A percentile compares a stretch with the other conserved stretches of the same genome.
Conservation (phyloP, 192 early-diverging fungal genomes). For the Globomyces pollinis-pini region DNA sequence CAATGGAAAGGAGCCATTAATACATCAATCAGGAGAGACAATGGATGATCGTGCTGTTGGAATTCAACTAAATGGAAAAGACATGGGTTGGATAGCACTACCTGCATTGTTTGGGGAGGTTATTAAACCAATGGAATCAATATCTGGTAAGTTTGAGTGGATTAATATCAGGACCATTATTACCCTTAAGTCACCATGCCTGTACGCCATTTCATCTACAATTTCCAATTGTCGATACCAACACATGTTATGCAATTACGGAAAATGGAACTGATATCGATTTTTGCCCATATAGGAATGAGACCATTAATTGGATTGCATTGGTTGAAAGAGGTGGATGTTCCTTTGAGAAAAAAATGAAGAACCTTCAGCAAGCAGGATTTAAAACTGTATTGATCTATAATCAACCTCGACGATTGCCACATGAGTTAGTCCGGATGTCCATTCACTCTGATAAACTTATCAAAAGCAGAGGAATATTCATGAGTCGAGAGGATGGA, state of each 20-base stretch:
- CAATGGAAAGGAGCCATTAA: not conserved
- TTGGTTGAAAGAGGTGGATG: slow-evolving; percentile 32
- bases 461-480: slow-evolving; percentile 20
- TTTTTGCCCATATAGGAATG: not conserved
- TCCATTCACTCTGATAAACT: not conserved
- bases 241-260: not conserved
- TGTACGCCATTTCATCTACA: not conserved
- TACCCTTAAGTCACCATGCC: not conserved
- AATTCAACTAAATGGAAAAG: not conserved
- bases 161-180: not conserved
- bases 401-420: slow-evolving; percentile 11
- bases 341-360: slow-evolving; percentile 36
- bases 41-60: not conserved
- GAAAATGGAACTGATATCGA: not conserved
- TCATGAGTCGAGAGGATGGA: slow-evolving; percentile 21
- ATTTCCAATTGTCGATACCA: not conserved
- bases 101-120: slow-evolving; percentile 6
- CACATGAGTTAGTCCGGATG: slow-evolving; percentile 22
- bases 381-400: slow-evolving; percentile 30
- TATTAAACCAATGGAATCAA: not conserved
- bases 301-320: slow-evolving; percentile 9
- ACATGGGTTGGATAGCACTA: not conserved
- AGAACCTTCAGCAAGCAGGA: slow-evolving; percentile 32
- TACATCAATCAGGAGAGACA: slow-evolving; percentile 4
- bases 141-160: not conserved